Base-by-base conservation (phyloP, 495 filamentous ascomycete genomes). In the Aspergillus biplanus region DNA sequence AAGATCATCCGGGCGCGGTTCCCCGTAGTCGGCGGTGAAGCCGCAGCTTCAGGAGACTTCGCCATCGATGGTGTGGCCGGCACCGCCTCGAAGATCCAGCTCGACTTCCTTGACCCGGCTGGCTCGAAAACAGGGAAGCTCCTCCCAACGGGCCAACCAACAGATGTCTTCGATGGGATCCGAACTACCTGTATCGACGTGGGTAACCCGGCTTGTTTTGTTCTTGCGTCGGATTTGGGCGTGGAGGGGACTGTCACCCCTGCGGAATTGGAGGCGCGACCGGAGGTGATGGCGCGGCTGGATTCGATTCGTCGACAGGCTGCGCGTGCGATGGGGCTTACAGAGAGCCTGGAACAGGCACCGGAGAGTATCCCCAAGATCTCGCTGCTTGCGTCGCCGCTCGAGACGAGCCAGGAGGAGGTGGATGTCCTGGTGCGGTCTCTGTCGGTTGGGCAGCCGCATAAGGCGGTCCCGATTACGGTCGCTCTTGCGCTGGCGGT, bases 31-130 rank as follows among this genome's bases (percentile, higher is more conserved):
- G 71, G 74, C 4, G 84, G 82, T 0, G 75, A 85, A 37, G 83
- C 83, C 7, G 80, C 75, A 2, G 73, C 81, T 0, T 61, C 55
- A 1, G 89, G 89, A 0, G 75, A 82, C 7, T 90, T 88, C 60
- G 71, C 78, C 6, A 90, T 92, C 65, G 88, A 88, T 71, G 90
- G 90, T 0, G 90, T 92, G 0, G 75, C 84, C 0, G 89, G 88
- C 0, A 83, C 73, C 1, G 83, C 75, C 4, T 81, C 86, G 0
- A 78, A 73, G 12, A 82, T 92, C 33, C 71, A 80, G 16, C 77
- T 92, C 9, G 82, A 85, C 53, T 93, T 92, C 64, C 60, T 89
- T 13, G 73, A 87, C 33, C 89, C 89, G 0, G 88, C 84, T 0
- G 90, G 89, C 0, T 85, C 87, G 4, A 87, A 84, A 65, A 92